Conservation (phyloP, 2,329 filamentous ascomycete genomes). For the Colletotrichum sp. region DNA sequence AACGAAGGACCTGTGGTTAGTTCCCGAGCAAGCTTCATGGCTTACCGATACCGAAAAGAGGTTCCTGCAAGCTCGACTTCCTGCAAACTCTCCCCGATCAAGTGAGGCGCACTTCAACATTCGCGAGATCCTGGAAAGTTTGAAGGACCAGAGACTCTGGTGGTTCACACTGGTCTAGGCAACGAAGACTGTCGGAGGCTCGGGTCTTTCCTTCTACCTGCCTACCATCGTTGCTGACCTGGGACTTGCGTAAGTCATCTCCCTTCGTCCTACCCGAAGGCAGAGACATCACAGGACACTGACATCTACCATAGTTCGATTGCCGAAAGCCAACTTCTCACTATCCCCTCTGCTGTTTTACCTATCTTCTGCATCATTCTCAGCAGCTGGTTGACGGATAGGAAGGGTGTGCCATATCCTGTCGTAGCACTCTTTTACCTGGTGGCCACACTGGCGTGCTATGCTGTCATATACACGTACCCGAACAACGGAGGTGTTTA, state of each 20-base stretch:
- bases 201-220: slow-evolving; percentile 35
- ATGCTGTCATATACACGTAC: slow-evolving; percentile 48
- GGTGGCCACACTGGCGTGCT: slow-evolving; percentile 20
- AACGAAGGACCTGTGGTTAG: not conserved
- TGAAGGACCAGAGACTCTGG: not conserved
- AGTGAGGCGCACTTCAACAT: not conserved
- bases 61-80: not conserved
- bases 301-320: not conserved
- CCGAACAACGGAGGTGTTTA: slow-evolving; percentile 51
- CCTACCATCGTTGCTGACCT: slow-evolving; percentile 31
- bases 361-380: not conserved
- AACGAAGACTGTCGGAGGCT: slow-evolving; percentile 36
- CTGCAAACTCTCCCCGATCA: not conserved
- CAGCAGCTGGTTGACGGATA: not conserved
- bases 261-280: not conserved
- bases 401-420: not conserved
- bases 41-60: not conserved
- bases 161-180: not conserved
- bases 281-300: not conserved
- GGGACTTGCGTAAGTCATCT: slow-evolving; percentile 25
- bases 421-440: not conserved
- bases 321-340: not conserved
- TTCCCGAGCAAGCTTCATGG: not conserved
- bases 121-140: not conserved
- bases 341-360: not conserved